Percentiles rank a stretch among this genome's conserved stretches.
These are phyloP conservation scores for Chytriomyces sp. DNA, from an alignment of 192 early-diverging fungal species.

Conservation along the genomic window DNA sequence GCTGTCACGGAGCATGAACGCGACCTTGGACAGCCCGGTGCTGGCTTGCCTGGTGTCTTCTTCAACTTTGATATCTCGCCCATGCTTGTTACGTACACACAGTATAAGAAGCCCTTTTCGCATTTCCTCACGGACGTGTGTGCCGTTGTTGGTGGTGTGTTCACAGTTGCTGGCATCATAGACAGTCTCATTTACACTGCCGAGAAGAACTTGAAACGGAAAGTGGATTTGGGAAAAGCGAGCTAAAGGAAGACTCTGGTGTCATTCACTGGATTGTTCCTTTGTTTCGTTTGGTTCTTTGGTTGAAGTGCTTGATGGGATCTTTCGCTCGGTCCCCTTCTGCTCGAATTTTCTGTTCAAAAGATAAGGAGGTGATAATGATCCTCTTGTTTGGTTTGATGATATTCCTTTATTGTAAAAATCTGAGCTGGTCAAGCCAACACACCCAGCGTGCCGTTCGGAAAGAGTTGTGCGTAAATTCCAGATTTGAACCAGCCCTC, in stretches of 20 bases:
- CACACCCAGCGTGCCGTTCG: constrained; percentile 16
- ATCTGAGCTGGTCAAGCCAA: background rate
- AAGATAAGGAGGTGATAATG: no score
- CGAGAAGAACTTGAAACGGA: constrained; percentile 73
- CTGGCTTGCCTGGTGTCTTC: constrained; percentile 70
- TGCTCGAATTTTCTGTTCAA: no score
- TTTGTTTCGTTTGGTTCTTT: background rate
- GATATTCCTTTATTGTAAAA: background rate
- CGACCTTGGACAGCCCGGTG: constrained; percentile 51
- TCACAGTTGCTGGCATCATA: constrained; percentile 91
- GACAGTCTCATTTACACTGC: constrained; percentile 88
- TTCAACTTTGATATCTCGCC: constrained; percentile 96
- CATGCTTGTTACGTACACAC: constrained; percentile 87
- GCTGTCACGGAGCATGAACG: constrained; percentile 88
- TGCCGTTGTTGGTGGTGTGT: constrained; percentile 92
- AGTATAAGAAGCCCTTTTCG: constrained; percentile 80
- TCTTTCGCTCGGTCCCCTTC: no score
- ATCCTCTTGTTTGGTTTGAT: no score
- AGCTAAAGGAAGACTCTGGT: background rate
- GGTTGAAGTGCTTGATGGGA: no score
- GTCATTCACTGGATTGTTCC: background rate
- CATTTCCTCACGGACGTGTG: constrained; percentile 88
- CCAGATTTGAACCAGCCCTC: constrained; percentile 9
- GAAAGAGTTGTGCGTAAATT: background rate
- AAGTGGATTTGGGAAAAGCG: constrained; percentile 76